A percentile compares a stretch with the other conserved stretches of the same genome.
phyloP scores from a whole-genome alignment of 192 early-diverging fungal genomes.

The Umbelopsis isabellina region DNA sequence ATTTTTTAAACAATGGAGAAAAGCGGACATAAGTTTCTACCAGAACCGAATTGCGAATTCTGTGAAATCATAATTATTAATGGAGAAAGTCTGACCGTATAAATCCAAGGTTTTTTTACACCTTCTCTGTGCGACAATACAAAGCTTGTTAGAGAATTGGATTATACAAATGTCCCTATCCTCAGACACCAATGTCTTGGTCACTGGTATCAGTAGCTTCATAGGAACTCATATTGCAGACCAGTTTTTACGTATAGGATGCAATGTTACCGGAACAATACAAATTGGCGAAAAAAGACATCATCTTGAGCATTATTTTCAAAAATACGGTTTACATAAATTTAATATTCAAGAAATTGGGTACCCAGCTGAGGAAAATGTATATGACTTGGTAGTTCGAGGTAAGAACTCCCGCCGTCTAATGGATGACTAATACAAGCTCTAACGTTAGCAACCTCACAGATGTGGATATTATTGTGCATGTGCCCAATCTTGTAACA shows the following conservation, averaged over 20 bases:
- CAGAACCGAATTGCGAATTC: too few relatives aligned
- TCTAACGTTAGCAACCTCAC: background rate
- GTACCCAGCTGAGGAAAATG: conserved; percentile 35
- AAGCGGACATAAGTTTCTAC: too few relatives aligned
- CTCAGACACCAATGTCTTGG: background rate
- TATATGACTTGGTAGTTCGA: conserved; percentile 51
- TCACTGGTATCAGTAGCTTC: conserved; percentile 44
- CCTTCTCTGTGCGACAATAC: too few relatives aligned
- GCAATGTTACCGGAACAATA: conserved; percentile 43
- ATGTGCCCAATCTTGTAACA: conserved; percentile 45
- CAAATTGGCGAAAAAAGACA: conserved; percentile 35
- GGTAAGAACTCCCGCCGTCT: background rate
- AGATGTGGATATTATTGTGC: conserved; percentile 41
- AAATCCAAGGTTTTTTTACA: too few relatives aligned
- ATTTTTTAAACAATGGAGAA: too few relatives aligned
- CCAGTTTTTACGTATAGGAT: conserved; percentile 46
- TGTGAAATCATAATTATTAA: too few relatives aligned
- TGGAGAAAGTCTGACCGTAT: too few relatives aligned
- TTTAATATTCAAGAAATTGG: conserved; percentile 36
- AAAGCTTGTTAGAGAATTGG: too few relatives aligned
- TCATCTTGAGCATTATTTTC: background rate
- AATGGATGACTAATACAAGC: background rate
- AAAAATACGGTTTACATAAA: background rate
- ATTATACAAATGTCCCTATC: too few relatives aligned
- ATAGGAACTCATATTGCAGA: conserved; percentile 47